Evolutionary conservation across 1,284 basidiomycete species (phyloP).

Genomic region (Naganishia albida): DNA sequence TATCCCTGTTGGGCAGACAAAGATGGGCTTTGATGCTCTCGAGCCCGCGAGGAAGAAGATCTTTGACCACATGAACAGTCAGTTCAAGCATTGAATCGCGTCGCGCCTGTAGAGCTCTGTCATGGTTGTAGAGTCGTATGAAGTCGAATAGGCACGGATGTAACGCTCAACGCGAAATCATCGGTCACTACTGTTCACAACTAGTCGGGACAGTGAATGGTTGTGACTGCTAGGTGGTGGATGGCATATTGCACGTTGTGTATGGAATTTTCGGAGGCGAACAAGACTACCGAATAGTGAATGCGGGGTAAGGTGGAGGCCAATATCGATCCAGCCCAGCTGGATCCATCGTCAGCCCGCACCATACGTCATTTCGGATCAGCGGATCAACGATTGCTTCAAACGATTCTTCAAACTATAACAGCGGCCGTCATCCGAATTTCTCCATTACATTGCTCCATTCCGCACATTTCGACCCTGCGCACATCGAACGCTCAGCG

Average conservation of each 20-base stretch:
- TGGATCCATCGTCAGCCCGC: background rate
- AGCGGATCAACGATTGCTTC: background rate
- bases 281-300: no score
- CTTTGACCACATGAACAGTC: conserved; percentile 28
- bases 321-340: no score
- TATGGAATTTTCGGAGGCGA: no score
- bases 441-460: background rate
- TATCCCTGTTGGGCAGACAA: conserved; percentile 52
- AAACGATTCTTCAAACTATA: no score
- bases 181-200: no score
- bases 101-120: background rate
- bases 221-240: no score
- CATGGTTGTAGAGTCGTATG: background rate
- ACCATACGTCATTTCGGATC: background rate
- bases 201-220: no score
- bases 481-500: background rate
- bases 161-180: no score
- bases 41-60: conserved; percentile 33
- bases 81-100: conserved; percentile 15
- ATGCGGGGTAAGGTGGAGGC: no score
- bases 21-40: conserved; percentile 32
- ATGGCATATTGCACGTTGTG: no score
- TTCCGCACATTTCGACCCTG: background rate
- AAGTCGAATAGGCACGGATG: no score
- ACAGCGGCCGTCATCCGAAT: background rate